These are phyloP conservation scores for Suillus americanus DNA, from an alignment of 768 basidiomycete genomes.

Conservation along the genomic window DNA sequence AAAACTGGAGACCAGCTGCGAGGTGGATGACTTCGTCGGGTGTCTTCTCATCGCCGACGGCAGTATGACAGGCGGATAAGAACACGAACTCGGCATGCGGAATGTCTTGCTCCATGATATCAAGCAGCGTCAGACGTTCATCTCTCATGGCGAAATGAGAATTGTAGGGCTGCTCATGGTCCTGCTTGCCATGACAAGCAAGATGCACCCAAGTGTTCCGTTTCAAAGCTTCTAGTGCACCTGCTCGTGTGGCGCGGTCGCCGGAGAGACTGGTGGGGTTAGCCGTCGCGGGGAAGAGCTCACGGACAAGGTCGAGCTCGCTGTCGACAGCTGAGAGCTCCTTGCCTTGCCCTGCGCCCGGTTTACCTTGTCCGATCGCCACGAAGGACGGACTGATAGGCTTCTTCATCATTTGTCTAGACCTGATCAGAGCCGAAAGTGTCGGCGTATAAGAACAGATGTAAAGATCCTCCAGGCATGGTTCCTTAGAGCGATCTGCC, in stretches of 20 bases:
- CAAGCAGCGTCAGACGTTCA: background rate
- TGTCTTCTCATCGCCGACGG: background rate
- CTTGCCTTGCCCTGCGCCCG: background rate
- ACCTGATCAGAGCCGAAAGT: background rate
- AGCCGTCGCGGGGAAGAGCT: background rate
- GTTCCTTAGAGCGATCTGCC: background rate
- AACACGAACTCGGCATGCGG: background rate
- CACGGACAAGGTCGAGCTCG: background rate
- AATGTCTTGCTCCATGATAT: background rate
- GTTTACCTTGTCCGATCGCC: background rate
- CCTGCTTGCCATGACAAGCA: conserved; percentile 17
- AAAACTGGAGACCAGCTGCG: conserved; percentile 10
- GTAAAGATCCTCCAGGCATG: background rate
- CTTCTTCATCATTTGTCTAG: background rate
- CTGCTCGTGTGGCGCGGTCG: background rate
- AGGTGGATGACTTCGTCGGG: background rate
- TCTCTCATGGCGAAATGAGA: background rate
- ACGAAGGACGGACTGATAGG: background rate
- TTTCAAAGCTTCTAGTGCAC: background rate
- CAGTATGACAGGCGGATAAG: background rate
- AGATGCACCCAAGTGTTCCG: conserved; percentile 18
- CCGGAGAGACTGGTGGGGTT: background rate
- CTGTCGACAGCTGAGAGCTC: background rate
- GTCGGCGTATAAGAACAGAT: background rate
- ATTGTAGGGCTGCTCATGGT: background rate